A percentile compares a stretch with the other conserved stretches of the same genome.
These are phyloP conservation scores for Colletotrichum sp. DNA, from an alignment of 2,329 filamentous ascomycete genomes.

Conservation along the genomic window DNA sequence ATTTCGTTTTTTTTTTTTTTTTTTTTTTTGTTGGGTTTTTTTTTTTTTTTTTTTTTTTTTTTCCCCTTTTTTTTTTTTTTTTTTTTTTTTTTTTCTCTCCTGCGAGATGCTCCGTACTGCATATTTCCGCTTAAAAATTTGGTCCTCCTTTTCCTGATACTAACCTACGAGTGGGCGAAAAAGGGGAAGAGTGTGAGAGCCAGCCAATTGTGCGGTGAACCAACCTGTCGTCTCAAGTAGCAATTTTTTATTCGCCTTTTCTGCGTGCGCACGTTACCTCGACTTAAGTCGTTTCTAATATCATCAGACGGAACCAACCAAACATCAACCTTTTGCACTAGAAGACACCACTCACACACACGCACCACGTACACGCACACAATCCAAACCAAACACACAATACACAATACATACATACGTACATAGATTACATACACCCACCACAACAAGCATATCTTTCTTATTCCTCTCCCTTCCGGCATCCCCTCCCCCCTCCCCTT, in stretches of 20 bases:
- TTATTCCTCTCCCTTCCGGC: constrained; percentile 1
- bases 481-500: neutral
- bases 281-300: neutral
- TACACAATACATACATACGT: neutral
- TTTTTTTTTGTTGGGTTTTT: too few relatives aligned
- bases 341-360: neutral
- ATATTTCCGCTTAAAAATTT: neutral
- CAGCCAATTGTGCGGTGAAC: neutral
- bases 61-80: neutral
- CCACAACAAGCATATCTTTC: neutral
- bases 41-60: neutral
- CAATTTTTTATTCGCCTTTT: neutral
- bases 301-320: constrained; percentile 10
- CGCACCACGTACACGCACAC: neutral
- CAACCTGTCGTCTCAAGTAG: constrained; percentile 1
- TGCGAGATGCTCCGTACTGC: neutral
- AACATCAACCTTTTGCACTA: constrained; percentile 1
- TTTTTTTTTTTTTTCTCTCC: neutral
- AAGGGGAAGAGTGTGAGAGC: neutral
- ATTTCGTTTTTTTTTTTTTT: neutral
- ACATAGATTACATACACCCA: neutral
- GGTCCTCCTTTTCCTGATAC: neutral
- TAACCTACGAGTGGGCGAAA: neutral
- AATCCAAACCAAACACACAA: neutral
- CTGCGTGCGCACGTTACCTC: constrained; percentile 1